Evolutionary conservation across 2,329 filamentous ascomycete species (phyloP).

Genomic region (Fusarium euwallaceae): DNA sequence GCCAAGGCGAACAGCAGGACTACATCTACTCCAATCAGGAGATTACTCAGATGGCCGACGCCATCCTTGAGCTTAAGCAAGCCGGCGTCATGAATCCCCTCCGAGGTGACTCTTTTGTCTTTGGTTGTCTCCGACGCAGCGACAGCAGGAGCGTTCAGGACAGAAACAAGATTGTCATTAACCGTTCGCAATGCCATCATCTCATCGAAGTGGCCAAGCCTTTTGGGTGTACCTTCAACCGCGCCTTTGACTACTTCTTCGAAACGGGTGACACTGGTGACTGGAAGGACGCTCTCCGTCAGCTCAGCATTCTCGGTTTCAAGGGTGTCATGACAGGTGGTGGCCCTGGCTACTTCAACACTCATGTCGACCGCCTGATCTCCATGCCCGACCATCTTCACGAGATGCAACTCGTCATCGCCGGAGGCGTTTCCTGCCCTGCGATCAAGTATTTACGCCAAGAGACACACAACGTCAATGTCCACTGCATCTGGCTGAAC

Average conservation of each 20-base stretch:
- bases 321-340: constrained; percentile 66
- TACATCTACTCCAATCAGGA: constrained; percentile 64
- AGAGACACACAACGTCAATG: constrained; percentile 39
- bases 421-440: constrained; percentile 63
- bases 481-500: constrained; percentile 59
- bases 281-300: constrained; percentile 46
- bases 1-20: constrained; percentile 50
- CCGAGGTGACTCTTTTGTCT: constrained; percentile 69
- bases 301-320: constrained; percentile 61
- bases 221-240: constrained; percentile 65
- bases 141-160: neutral
- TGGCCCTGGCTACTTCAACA: constrained; percentile 57
- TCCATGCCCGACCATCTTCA: constrained; percentile 50
- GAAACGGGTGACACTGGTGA: constrained; percentile 34
- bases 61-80: constrained; percentile 55
- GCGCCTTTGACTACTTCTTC: constrained; percentile 67
- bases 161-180: constrained; percentile 48
- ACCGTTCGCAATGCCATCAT: constrained; percentile 54
- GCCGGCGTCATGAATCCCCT: constrained; percentile 53
- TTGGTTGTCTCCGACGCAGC: constrained; percentile 58
- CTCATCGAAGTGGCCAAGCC: constrained; percentile 60
- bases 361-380: constrained; percentile 56
- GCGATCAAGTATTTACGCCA: constrained; percentile 53
- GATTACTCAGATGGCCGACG: constrained; percentile 57
- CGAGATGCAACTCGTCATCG: constrained; percentile 63